A percentile compares a stretch with the other conserved stretches of the same genome.
phyloP scores from a whole-genome alignment of 345 rosid genomes.

The Streptanthus diversifolius region DNA sequence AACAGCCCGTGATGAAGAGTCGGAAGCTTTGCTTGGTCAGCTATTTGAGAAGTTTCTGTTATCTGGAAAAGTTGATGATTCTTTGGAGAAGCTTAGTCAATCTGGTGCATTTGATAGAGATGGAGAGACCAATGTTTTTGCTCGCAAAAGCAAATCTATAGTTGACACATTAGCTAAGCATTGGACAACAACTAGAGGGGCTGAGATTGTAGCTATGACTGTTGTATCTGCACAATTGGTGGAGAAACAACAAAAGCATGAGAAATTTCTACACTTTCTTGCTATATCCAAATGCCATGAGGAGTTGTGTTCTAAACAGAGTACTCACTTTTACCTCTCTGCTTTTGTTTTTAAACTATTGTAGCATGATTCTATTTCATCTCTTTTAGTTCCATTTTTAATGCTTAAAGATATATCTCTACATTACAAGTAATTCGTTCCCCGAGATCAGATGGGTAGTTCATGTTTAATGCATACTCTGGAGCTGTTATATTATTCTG shows the following conservation, averaged over 20 bases:
- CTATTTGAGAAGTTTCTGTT: slow-evolving; percentile 70
- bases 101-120: slow-evolving; percentile 91
- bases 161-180: slow-evolving; percentile 95
- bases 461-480: neutral
- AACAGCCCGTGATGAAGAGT: slow-evolving; percentile 79
- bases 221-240: slow-evolving; percentile 64
- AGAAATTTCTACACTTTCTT: slow-evolving; percentile 83
- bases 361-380: slow-evolving; percentile 1
- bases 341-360: neutral
- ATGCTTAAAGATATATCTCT: neutral
- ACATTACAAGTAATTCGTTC: neutral
- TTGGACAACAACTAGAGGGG: slow-evolving; percentile 97
- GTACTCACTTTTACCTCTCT: slow-evolving; percentile 41
- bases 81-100: slow-evolving; percentile 59
- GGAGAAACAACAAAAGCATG: slow-evolving; percentile 92
- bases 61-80: slow-evolving; percentile 61
- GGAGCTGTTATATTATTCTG: neutral
- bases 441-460: neutral
- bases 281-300: slow-evolving; percentile 98
- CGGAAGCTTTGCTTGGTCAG: slow-evolving; percentile 82
- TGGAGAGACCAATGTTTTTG: slow-evolving; percentile 79
- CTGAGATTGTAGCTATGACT: slow-evolving; percentile 78
- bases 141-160: slow-evolving; percentile 75
- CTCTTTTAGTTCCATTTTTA: neutral
- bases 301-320: slow-evolving; percentile 75